Percentiles rank a stretch among this genome's conserved stretches.
Evolutionary conservation across 169 alveolate genomes (phyloP).

Genomic region (Fabrea salina): DNA sequence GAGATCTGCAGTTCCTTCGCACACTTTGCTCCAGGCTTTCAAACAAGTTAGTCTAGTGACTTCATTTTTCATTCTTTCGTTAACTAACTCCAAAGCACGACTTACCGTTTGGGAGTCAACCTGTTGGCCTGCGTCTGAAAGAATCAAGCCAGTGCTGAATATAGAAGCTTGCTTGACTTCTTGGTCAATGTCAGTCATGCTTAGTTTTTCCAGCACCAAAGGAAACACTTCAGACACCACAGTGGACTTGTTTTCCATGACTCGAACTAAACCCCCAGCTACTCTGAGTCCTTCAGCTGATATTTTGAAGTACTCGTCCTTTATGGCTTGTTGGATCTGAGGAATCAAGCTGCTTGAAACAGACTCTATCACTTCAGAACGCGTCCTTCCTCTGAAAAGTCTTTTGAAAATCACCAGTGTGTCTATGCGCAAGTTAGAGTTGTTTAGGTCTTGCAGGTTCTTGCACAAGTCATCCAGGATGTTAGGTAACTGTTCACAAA

Average conservation of each 20-base stretch:
- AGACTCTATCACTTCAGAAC: neutral
- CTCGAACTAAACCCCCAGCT: conserved; percentile 41
- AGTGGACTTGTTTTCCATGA: conserved; percentile 20
- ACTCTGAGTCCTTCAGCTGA: conserved; percentile 52
- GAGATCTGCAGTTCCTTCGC: neutral
- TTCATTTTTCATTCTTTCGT: conserved; percentile 56
- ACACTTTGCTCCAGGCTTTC: conserved; percentile 46
- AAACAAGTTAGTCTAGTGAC: conserved; percentile 54
- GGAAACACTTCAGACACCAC: conserved; percentile 28
- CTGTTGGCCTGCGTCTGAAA: conserved; percentile 33
- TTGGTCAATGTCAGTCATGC: conserved; percentile 51
- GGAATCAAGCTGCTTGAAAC: neutral
- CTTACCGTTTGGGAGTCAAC: conserved; percentile 22
- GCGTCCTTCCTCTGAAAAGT: conserved; percentile 30
- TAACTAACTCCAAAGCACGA: conserved; percentile 31
- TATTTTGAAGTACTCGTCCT: conserved; percentile 49
- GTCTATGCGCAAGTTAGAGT: conserved; percentile 35
- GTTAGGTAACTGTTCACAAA: conserved; percentile 17
- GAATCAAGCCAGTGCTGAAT: conserved; percentile 35
- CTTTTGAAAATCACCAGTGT: conserved; percentile 46
- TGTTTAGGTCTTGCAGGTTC: conserved; percentile 38
- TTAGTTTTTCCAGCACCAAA: conserved; percentile 14
- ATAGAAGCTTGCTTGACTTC: conserved; percentile 60
- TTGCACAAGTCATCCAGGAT: conserved; percentile 37
- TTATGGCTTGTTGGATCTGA: neutral